Conservation (phyloP, 345 rosid genomes). For the Laguncularia racemosa region DNA sequence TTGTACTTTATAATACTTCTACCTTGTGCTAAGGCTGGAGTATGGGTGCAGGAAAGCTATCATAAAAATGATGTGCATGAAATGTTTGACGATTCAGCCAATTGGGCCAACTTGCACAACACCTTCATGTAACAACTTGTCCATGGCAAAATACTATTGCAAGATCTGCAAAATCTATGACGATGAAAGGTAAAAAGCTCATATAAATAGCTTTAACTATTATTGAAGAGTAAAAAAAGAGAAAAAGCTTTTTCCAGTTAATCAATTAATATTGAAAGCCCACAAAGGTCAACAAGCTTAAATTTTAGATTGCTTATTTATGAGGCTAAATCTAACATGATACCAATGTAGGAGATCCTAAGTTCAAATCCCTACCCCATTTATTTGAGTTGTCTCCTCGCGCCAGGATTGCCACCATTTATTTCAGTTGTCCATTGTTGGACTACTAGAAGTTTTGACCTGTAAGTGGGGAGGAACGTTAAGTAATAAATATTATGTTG, state of each 20-base stretch:
- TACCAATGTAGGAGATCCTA: too few species aligned
- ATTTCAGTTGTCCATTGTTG: too few species aligned
- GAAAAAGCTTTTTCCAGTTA: conserved; percentile 1
- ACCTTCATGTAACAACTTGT: conserved; percentile 39
- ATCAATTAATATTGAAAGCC: not conserved
- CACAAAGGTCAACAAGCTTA: not conserved
- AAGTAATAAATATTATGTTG: too few species aligned
- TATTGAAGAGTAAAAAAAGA: too few species aligned
- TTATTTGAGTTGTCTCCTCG: too few species aligned
- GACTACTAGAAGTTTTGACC: too few species aligned
- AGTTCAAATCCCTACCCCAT: too few species aligned
- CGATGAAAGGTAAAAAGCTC: conserved; percentile 50
- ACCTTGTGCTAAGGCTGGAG: not conserved
- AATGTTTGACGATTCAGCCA: conserved; percentile 64
- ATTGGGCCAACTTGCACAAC: conserved; percentile 46
- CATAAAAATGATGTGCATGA: conserved; percentile 83
- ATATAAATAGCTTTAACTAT: not conserved
- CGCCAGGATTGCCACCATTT: too few species aligned
- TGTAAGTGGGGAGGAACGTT: too few species aligned
- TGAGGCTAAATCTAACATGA: too few species aligned
- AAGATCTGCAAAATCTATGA: conserved; percentile 68
- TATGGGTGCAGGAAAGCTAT: conserved; percentile 41
- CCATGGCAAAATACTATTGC: conserved; percentile 82
- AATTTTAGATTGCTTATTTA: too few species aligned
- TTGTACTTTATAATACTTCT: too few species aligned